Conservation (phyloP, 2,329 filamentous ascomycete genomes). For the Colletotrichum simmondsii region DNA sequence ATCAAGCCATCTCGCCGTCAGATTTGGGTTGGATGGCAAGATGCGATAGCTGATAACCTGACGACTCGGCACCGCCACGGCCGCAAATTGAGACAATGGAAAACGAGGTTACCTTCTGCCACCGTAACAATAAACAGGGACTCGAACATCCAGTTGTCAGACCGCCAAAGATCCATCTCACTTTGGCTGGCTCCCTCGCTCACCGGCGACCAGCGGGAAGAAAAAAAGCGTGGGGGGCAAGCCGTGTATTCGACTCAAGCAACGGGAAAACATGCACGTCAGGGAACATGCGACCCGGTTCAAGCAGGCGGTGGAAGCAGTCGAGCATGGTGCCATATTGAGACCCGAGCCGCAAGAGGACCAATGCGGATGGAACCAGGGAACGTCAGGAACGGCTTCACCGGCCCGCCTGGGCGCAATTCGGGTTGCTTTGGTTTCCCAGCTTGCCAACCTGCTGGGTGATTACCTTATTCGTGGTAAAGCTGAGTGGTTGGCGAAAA, state of each 20-base stretch:
- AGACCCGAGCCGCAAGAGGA: slow-evolving; percentile 26
- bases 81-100: slow-evolving; percentile 14
- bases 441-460: background rate
- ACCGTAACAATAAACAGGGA: background rate
- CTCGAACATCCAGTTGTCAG: background rate
- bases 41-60: slow-evolving; percentile 28
- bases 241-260: background rate
- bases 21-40: slow-evolving; percentile 22
- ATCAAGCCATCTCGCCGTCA: slow-evolving; percentile 29
- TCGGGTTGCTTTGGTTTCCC: background rate
- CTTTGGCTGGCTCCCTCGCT: background rate
- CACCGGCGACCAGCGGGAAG: slow-evolving; percentile 23
- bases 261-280: slow-evolving; percentile 13
- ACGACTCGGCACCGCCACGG: slow-evolving; percentile 22
- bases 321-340: slow-evolving; percentile 27
- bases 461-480: background rate
- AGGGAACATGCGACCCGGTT: slow-evolving; percentile 16
- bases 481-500: background rate
- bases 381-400: slow-evolving; percentile 24
- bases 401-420: slow-evolving; percentile 19
- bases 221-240: slow-evolving; percentile 1
- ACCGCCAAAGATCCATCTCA: background rate
- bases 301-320: slow-evolving; percentile 29
- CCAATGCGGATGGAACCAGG: slow-evolving; percentile 26
- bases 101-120: background rate